Base-by-base conservation (phyloP, 2,329 filamentous ascomycete genomes). In the Trichoderma pleuroti region DNA sequence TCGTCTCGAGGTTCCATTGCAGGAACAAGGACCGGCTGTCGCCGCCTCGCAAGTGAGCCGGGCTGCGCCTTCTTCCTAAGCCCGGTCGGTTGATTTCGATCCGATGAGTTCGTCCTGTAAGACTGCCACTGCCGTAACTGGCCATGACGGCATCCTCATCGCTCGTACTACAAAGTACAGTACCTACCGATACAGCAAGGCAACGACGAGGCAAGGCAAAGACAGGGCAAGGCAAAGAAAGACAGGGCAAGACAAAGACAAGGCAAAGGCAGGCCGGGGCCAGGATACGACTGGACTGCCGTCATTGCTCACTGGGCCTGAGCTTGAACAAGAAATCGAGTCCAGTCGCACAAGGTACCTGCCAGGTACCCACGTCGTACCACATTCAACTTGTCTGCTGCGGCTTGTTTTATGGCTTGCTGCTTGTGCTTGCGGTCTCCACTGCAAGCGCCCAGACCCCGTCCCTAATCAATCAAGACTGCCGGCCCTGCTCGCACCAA, bases 401-500 rank as follows among this genome's bases (percentile, higher is more conserved):
- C 54, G 16, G 39, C 54, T 32, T 49, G 36, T 46, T 32, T 60
- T 42, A 34, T 57, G 65, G 65, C 65, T 49, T 68, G 39, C 26
- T 60, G 65, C 65, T 57, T 30, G 60, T 62, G 59, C 42, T 61
- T 54, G 64, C n/a, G 54, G 65, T 68, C 16, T 54, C 65, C 65
- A 68, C 65, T 18, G 36, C 52, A 68, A 49, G 65, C 65, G 65
- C 65, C 65, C 57, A 49, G 65, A 49, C 65, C 65, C 65, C 52
- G 39, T 68, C 65, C 39, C 56, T 68, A 59, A 60, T 60, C 63
- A 66, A 66, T 57, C 65, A 66, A 66, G 63, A 68, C 65, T 68
- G 66, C 66, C 56, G 56, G 66, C 66, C 56, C 66, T 68, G 66
- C 66, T 61, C 66, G 54, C 66, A 68, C 56, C 28, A 68, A 68